These are phyloP conservation scores for Adenanthera pavonina DNA, from an alignment of 306 rosid species.

Conservation along the genomic window DNA sequence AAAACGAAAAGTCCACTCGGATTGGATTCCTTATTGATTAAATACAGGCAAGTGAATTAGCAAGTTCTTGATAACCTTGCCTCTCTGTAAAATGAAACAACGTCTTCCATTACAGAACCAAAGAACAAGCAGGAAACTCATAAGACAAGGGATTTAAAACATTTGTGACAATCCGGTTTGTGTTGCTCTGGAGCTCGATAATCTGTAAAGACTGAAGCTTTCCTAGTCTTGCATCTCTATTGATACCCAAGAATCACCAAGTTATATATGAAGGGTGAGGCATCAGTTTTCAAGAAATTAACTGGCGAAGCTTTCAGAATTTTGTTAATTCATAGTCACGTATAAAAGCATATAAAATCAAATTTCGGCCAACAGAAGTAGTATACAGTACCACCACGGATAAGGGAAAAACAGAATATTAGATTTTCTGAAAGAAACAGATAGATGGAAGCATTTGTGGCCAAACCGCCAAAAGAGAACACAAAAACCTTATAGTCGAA, in stretches of 20 bases:
- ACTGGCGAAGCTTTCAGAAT: background rate
- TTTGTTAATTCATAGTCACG: constrained; percentile 3
- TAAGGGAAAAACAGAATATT: constrained; percentile 11
- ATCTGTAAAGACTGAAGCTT: background rate
- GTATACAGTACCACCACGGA: constrained; percentile 19
- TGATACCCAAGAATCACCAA: background rate
- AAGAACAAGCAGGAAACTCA: background rate
- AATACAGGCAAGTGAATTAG: background rate
- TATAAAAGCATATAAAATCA: background rate
- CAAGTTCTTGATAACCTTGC: background rate
- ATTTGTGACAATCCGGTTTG: background rate
- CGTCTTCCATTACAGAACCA: constrained; percentile 1
- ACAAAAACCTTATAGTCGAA: constrained; percentile 15
- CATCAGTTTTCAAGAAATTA: background rate
- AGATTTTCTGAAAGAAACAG: constrained; percentile 16
- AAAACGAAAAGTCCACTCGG: constrained; percentile 40
- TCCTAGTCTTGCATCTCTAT: constrained; percentile 1
- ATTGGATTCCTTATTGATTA: constrained; percentile 14
- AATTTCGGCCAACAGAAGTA: background rate
- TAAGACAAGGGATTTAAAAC: constrained; percentile 11
- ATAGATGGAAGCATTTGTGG: constrained; percentile 30
- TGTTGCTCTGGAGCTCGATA: background rate
- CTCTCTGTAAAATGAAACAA: background rate
- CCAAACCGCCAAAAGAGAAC: constrained; percentile 7
- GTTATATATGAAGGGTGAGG: background rate